Evolutionary conservation across 805 yeast species (phyloP).

Genomic region (Suhomyces sp.): DNA sequence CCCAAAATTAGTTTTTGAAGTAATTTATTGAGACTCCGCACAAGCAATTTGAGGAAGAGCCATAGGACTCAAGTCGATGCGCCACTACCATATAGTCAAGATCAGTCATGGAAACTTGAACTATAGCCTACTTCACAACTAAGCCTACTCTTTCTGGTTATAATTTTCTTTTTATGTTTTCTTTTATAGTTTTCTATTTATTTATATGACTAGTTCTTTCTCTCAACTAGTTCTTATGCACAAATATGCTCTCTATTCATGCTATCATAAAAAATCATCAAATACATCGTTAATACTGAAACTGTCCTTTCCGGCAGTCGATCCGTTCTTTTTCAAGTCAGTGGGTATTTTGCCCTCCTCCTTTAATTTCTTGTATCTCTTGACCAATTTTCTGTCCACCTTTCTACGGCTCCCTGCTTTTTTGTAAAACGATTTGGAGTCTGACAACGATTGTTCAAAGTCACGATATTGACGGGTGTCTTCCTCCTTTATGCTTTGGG

Average conservation of each 20-base stretch:
- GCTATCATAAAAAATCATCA: slow-evolving; percentile 1
- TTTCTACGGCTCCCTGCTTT: slow-evolving; percentile 29
- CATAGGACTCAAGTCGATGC: too few relatives aligned
- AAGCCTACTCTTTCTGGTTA: too few relatives aligned
- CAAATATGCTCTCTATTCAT: background rate
- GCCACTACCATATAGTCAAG: too few relatives aligned
- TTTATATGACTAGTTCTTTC: background rate
- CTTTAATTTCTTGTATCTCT: slow-evolving; percentile 30
- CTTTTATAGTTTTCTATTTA: background rate
- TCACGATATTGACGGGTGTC: slow-evolving; percentile 23
- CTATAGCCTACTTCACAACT: too few relatives aligned
- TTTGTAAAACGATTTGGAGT: slow-evolving; percentile 24
- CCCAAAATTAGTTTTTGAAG: background rate
- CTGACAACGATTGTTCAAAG: slow-evolving; percentile 16
- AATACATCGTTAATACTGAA: slow-evolving; percentile 1
- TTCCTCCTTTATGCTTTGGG: slow-evolving; percentile 16
- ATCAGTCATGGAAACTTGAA: too few relatives aligned
- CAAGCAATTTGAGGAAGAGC: too few relatives aligned
- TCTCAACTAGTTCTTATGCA: background rate
- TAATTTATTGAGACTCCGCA: too few relatives aligned
- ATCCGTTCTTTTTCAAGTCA: slow-evolving; percentile 4
- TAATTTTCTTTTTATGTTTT: background rate
- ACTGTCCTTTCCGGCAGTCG: background rate
- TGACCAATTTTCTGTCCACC: slow-evolving; percentile 34
- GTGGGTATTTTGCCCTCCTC: slow-evolving; percentile 24